Conservation (phyloP, 768 basidiomycete genomes). For the Amanita brunnescens region DNA sequence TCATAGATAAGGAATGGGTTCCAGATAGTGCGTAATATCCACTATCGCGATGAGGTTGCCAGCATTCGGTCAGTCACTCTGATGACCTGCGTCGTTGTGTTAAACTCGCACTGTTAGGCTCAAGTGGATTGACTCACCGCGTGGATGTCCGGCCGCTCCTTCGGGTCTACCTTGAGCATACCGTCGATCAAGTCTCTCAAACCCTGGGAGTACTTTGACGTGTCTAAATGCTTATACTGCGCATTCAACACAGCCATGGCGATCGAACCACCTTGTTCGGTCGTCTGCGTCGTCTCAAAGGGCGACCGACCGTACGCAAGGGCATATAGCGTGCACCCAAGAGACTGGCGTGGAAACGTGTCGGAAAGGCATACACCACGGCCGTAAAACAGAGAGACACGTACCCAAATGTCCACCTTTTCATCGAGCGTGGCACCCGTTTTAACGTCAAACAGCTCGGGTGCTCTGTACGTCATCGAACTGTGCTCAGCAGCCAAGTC, state of each 20-base stretch:
- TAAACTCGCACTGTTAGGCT: neutral
- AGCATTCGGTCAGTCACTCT: conserved; percentile 55
- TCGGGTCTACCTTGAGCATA: conserved; percentile 78
- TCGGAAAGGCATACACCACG: neutral
- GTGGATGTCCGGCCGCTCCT: conserved; percentile 78
- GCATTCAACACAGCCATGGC: conserved; percentile 97
- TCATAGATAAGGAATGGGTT: neutral
- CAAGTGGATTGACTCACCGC: conserved; percentile 40
- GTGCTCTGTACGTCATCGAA: conserved; percentile 97
- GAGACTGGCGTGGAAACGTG: conserved; percentile 52
- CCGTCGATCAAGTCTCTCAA: conserved; percentile 74
- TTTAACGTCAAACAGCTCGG: conserved; percentile 96
- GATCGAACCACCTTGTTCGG: conserved; percentile 92
- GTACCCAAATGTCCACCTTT: conserved; percentile 94
- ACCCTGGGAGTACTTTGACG: conserved; percentile 73
- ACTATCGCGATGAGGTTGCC: conserved; percentile 36
- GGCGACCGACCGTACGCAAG: conserved; percentile 94
- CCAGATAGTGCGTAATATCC: neutral
- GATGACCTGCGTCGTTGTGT: conserved; percentile 43
- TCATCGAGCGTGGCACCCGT: conserved; percentile 82
- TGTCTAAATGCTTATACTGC: conserved; percentile 82
- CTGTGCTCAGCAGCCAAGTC: conserved; percentile 97
- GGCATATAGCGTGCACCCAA: conserved; percentile 92
- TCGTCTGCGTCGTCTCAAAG: conserved; percentile 88
- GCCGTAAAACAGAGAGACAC: conserved; percentile 14